Base-by-base conservation (phyloP, 805 yeast species). In the Cyberlindnera maritima region DNA sequence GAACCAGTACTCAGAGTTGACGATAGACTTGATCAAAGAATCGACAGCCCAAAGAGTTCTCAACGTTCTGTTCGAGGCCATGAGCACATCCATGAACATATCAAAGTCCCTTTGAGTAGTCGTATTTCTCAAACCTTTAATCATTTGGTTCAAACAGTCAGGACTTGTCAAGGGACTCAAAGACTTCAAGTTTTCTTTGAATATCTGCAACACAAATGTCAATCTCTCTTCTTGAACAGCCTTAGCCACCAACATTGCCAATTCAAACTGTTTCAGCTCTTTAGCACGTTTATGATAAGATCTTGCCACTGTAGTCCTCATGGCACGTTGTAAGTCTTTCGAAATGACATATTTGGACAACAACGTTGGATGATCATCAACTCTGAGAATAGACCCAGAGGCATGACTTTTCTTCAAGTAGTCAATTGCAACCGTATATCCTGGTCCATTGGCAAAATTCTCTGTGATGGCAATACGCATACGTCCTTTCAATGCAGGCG, bases 361-460 rank as follows among this genome's bases (percentile, higher is more conserved):
- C 19, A 58, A 31, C 5, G 44, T 36, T 10, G 57, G 60, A 23
- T 48, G 56, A n/a, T 55, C 53, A 11, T 35, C 44, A 2, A 53
- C 53, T 17, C 39, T 20, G 19, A 52, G 32, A n/a, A n/a, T 15
- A 10, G 32, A 25, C 2, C 39, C 41, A 25, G 26, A 33, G 10
- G 36, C 26, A 13, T 46, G 47, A 3, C 43, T 31, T 14, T 34
- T 25, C 38, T 19, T 38, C 18, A 58, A 17, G 2, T 36, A 34
- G 5, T 39, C n/a, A 31, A 54, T 43, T 1, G 49, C 57, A 23
- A 32, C 40, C 2, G 32, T 20, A 25, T 52, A 48, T 1, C 56
- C 56, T 18, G 36, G 36, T 3, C 25, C 23, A 17, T 41, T 18
- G 1, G 57, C 52, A 11, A 38, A 36, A 17, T 44, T 43, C 39